Percentiles rank a stretch among this genome's conserved stretches.
Conservation (phyloP, 305 asterid genomes). For the Nicotiana rustica region DNA sequence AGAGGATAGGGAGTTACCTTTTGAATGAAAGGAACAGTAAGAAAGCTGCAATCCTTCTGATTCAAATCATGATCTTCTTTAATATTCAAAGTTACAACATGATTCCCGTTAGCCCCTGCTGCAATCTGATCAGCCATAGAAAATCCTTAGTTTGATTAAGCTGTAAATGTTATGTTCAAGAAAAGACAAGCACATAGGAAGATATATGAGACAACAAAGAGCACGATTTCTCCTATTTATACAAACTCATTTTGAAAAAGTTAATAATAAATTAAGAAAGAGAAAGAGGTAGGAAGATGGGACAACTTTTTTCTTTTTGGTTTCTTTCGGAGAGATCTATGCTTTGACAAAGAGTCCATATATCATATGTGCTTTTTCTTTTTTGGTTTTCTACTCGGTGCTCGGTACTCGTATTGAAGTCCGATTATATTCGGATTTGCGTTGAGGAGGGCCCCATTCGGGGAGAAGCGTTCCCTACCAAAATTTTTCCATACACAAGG, state of each 20-base stretch:
- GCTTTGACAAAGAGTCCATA: neutral
- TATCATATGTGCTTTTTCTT: too few species aligned
- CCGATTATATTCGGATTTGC: too few species aligned
- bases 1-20: conserved; percentile 37
- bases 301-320: conserved; percentile 17
- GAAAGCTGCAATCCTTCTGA: neutral
- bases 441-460: too few species aligned
- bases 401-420: too few species aligned
- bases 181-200: neutral
- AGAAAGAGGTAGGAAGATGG: neutral
- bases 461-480: too few species aligned
- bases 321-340: conserved; percentile 17
- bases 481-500: too few species aligned
- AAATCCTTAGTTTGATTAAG: neutral
- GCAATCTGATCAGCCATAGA: conserved; percentile 40
- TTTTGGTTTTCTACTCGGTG: too few species aligned
- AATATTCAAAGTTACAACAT: conserved; percentile 40
- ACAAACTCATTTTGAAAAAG: neutral
- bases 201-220: neutral
- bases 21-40: conserved; percentile 48
- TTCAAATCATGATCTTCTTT: conserved; percentile 42
- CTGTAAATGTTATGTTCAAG: neutral
- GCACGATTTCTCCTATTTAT: neutral
- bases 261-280: neutral
- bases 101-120: conserved; percentile 35